Evolutionary conservation across 495 filamentous ascomycete species (phyloP), one percentile per base, ranked within the genome.

Genomic region (Hypoxylon fuscum): DNA sequence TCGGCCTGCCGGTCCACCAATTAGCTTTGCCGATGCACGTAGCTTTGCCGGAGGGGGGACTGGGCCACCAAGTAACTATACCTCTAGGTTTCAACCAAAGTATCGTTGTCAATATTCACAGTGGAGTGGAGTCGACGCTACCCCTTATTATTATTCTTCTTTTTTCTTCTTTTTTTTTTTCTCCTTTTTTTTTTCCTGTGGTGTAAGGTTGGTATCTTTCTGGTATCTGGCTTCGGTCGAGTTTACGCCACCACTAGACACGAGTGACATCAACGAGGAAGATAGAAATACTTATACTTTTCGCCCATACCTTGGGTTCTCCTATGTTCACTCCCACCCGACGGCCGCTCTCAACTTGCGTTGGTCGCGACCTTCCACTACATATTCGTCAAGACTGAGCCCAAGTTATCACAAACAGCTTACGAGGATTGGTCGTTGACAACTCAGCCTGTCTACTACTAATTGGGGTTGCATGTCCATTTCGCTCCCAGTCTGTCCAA

Each of bases 381-480:
- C 66, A 69, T 72, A 67, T 59, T 69, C 66, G 62, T 55, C 49
- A 58, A 58, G 53, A 69, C 55, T 59, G 59, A 64, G 55, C 58
- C 59, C 62, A 59, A 49, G 64, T 58, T 63, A 62, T 57, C 66
- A 69, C 59, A 62, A 65, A 67, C 58, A 59, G 46, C 55, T 59
- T 22, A 29, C 56, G 55, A 67, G 48, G 59, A 69, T 68, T 68
- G 64, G 66, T 57, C 48, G 60, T 61, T 64, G 67, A 72, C 69
- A 72, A 69, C 66, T 65, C 69, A 72, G 57, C 63, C 67, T 59
- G 60, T 55, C 67, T 70, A 56, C 67, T 70, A 56, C 59, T 70
- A 64, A 70, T 72, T 70, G 61, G 68, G 69, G 69, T 72, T 72
- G 69, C 69, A 72, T 72, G 69, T 68, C 69, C 69, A 72, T 60